phyloP scores from a whole-genome alignment of 2,329 filamentous ascomycete genomes.

The Pseudogymnoascus sp. region DNA sequence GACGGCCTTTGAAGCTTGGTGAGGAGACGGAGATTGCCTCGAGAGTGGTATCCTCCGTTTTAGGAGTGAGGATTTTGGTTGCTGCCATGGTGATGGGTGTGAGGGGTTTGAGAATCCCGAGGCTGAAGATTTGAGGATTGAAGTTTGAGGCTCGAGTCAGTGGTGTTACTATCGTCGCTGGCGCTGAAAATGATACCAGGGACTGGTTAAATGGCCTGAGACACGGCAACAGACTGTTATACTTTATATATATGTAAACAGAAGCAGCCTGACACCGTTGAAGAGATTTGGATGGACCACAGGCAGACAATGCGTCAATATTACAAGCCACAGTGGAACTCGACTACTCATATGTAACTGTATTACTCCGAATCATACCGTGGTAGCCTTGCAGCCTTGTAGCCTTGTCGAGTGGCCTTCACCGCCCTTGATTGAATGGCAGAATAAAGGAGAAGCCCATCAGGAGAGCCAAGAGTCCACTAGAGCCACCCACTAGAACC shows the following conservation, averaged over 20 bases:
- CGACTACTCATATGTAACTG: background rate
- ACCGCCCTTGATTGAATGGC: no score
- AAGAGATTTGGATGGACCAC: background rate
- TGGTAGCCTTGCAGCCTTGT: background rate
- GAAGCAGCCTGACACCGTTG: background rate
- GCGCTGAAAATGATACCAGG: background rate
- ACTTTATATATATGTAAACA: background rate
- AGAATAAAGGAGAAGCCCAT: background rate
- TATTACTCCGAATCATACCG: background rate
- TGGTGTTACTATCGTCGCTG: background rate
- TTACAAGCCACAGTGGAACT: background rate
- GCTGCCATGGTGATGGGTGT: background rate
- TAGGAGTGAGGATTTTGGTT: background rate
- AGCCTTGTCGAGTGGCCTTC: no score
- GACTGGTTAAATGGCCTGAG: background rate
- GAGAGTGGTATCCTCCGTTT: slow-evolving; percentile 11
- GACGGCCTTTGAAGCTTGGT: slow-evolving; percentile 24
- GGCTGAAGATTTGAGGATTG: background rate
- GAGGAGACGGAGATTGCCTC: slow-evolving; percentile 13
- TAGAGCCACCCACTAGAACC: background rate
- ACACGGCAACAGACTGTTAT: background rate
- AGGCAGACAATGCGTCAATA: background rate
- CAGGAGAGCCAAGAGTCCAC: background rate
- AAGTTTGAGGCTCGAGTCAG: slow-evolving; percentile 3
- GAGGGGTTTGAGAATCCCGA: background rate